These are phyloP conservation scores for Albophoma yamanashiensis DNA, from an alignment of 2,329 filamentous ascomycete species.

Conservation along the genomic window DNA sequence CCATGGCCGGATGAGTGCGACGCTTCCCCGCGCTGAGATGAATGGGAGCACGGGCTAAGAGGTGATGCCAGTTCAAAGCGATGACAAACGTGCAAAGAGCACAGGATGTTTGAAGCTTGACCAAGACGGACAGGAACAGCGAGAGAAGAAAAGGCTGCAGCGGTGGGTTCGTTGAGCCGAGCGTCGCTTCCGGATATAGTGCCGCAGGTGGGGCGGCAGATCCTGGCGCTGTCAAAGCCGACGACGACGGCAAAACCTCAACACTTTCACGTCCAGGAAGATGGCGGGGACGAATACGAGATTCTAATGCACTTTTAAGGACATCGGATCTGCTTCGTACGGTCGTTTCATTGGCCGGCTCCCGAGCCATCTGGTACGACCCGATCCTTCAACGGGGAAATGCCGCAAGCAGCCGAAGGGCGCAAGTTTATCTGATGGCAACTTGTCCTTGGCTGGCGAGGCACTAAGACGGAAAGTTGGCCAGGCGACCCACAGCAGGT, in stretches of 20 bases:
- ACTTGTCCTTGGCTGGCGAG: neutral
- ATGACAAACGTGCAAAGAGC: neutral
- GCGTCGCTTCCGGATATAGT: neutral
- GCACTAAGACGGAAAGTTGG: neutral
- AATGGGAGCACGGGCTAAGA: neutral
- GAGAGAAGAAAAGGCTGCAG: neutral
- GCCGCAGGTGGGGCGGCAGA: neutral
- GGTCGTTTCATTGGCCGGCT: neutral
- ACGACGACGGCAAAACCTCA: neutral
- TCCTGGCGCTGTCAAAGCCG: neutral
- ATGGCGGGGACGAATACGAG: neutral
- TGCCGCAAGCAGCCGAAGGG: neutral
- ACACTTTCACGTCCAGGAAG: neutral
- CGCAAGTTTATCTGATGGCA: neutral
- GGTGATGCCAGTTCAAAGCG: neutral
- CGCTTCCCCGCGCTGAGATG: neutral
- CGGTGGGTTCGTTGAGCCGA: neutral
- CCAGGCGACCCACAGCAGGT: neutral
- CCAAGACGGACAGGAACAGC: neutral
- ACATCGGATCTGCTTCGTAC: neutral
- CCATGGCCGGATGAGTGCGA: neutral
- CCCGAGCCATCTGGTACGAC: neutral
- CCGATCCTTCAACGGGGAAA: neutral
- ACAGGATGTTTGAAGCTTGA: neutral
- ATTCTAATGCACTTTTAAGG: neutral